Base-by-base conservation (phyloP, 495 filamentous ascomycete species). In the Ascobolus immersus region DNA sequence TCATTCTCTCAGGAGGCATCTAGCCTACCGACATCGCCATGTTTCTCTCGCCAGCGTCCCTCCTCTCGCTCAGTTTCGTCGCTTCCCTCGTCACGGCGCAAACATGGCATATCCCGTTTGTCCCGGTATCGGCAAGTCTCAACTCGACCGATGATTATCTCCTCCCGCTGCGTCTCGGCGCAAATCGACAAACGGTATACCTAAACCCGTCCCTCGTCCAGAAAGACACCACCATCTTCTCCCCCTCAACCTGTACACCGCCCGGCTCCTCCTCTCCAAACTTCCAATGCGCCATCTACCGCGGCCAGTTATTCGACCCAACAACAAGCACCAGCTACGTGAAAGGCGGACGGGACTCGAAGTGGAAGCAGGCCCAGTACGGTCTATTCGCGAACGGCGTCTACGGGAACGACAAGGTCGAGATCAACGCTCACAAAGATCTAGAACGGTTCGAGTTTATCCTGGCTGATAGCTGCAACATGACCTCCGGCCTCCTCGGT, bases 81-180 rank as follows among this genome's bases (percentile, higher is more conserved):
- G 4, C 8, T 14, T 31, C 28, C 11, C 14, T 2, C 17, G 15
- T 17, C 10, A 9, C 30, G 1, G 34, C 24, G n/a, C 22, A 25
- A 11, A 27, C 38, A 4, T 31, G 46, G 37, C 41, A 36, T 13
- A 35, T 46, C 9, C 19, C 21, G 22, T 42, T 46, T 14, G 21
- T 34, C 4, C 36, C 33, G 8, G 12, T 38, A 17, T 20, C 26
- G 17, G 34, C 34, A 4, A 21, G n/a, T 10, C 4, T 22, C n/a
- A 38, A 39, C 38, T 46, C 44, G 25, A 46, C 38, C 15, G 44
- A 46, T 18, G 26, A 38, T 12, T 46, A 37, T 18, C 38, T 41
- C 9, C 19, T 46, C 15, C 44, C 44, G 4, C 7, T 46, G 13
- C 25, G 32, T 0, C 17, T 46, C 10, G 44, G 44, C 4, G 17